A percentile compares a stretch with the other conserved stretches of the same genome.
Evolutionary conservation across 2,329 filamentous ascomycete genomes (phyloP).

Genomic region (Gyromitra esculenta): DNA sequence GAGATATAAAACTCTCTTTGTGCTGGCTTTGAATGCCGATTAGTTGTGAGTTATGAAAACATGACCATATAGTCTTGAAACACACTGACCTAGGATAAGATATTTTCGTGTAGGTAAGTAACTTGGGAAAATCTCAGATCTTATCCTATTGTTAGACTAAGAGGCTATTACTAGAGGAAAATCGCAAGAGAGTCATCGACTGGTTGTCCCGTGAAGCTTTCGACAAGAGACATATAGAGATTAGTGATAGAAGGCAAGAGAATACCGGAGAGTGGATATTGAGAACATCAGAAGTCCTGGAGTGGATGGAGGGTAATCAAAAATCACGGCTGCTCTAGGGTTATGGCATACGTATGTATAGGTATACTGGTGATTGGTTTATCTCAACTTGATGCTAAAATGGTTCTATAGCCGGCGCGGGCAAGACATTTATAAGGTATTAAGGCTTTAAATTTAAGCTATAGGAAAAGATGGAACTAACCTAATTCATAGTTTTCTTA

Average conservation of each 20-base stretch:
- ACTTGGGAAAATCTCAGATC: not conserved
- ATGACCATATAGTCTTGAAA: not conserved
- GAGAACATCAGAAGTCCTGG: not conserved
- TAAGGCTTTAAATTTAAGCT: not conserved
- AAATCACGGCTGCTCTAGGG: conserved; percentile 16
- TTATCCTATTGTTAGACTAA: not conserved
- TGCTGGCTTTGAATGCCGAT: conserved; percentile 1
- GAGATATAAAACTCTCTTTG: conserved; percentile 1
- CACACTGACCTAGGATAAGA: not conserved
- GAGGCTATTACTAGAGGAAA: not conserved
- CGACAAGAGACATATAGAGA: not conserved
- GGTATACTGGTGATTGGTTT: not conserved
- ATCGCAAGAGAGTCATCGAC: conserved; percentile 1
- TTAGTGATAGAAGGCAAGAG: conserved; percentile 23
- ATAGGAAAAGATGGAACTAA: not conserved
- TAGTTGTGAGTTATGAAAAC: not conserved
- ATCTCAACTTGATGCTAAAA: not conserved
- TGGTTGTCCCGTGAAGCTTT: conserved; percentile 16
- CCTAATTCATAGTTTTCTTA: not conserved
- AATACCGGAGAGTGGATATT: conserved; percentile 21
- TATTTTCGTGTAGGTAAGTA: not conserved
- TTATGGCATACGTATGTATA: conserved; percentile 21
- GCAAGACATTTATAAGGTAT: conserved; percentile 26
- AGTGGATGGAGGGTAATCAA: not conserved
- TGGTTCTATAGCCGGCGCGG: conserved; percentile 2